Evolutionary conservation across 257 asterid species (phyloP).

Genomic region (Ilex aquifolium): DNA sequence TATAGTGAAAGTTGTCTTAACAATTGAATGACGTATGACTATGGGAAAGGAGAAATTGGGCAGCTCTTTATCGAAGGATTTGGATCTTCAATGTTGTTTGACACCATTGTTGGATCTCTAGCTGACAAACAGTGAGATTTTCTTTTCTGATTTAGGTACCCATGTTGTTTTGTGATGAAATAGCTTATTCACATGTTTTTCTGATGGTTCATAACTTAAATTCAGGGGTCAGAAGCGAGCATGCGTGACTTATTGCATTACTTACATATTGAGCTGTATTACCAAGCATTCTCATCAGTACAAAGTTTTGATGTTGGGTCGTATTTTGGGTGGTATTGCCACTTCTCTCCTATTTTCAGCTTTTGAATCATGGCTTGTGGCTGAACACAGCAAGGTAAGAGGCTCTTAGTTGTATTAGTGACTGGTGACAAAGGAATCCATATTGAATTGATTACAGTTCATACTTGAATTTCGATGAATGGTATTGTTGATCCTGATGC

Average conservation of each 20-base stretch:
- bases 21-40: slow-evolving; percentile 56
- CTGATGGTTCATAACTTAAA: slow-evolving; percentile 13
- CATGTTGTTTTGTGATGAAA: neutral
- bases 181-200: neutral
- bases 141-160: slow-evolving; percentile 9
- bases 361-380: slow-evolving; percentile 97
- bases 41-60: slow-evolving; percentile 57
- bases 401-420: too few species aligned
- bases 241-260: slow-evolving; percentile 82
- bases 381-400: slow-evolving; percentile 89
- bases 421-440: too few species aligned
- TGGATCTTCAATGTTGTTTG: slow-evolving; percentile 68
- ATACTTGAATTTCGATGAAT: neutral
- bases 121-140: slow-evolving; percentile 56
- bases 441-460: slow-evolving; percentile 5
- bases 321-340: slow-evolving; percentile 91
- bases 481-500: neutral
- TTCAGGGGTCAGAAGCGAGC: slow-evolving; percentile 96
- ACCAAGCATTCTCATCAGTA: slow-evolving; percentile 95
- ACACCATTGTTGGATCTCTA: slow-evolving; percentile 61
- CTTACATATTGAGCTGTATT: slow-evolving; percentile 84
- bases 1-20: too few species aligned
- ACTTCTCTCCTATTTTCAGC: slow-evolving; percentile 92
- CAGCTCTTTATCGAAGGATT: slow-evolving; percentile 65
- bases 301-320: slow-evolving; percentile 83